Percentiles rank a stretch among this genome's conserved stretches.
phyloP scores from a whole-genome alignment of 345 rosid species.

The Syzygium aqueum region DNA sequence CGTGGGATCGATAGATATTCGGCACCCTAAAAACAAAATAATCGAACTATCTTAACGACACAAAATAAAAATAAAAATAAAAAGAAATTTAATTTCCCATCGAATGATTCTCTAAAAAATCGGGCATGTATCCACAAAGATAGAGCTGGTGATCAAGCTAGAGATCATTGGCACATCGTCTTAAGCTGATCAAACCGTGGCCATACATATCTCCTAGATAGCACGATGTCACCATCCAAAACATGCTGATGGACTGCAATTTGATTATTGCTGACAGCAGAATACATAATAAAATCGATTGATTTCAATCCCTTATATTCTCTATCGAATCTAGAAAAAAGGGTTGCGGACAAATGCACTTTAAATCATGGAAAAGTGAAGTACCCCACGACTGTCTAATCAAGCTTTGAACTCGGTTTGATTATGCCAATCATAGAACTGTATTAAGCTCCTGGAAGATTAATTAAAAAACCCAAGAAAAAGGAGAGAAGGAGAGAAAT shows the following conservation, averaged over 20 bases:
- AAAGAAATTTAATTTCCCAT: neutral
- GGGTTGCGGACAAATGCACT: constrained; percentile 14
- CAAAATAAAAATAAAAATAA: neutral
- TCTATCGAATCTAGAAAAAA: constrained; percentile 1
- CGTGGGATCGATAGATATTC: neutral
- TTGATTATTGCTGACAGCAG: neutral
- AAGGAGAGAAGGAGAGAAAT: neutral
- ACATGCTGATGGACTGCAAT: neutral
- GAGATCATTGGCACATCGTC: neutral
- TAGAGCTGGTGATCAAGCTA: neutral
- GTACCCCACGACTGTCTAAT: constrained; percentile 33
- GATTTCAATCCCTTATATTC: neutral
- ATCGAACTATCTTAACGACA: neutral
- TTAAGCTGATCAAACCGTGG: neutral
- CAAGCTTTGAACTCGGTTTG: constrained; percentile 12
- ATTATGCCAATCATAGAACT: neutral
- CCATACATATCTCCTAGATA: neutral
- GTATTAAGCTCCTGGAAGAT: neutral
- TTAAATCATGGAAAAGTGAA: constrained; percentile 25
- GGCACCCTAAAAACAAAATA: neutral
- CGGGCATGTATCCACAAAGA: neutral
- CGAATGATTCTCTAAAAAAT: neutral
- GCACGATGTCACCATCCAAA: neutral
- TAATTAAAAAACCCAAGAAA: neutral
- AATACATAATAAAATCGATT: neutral